Conservation (phyloP, 331 rosid genomes). For the Cydonia oblonga region DNA sequence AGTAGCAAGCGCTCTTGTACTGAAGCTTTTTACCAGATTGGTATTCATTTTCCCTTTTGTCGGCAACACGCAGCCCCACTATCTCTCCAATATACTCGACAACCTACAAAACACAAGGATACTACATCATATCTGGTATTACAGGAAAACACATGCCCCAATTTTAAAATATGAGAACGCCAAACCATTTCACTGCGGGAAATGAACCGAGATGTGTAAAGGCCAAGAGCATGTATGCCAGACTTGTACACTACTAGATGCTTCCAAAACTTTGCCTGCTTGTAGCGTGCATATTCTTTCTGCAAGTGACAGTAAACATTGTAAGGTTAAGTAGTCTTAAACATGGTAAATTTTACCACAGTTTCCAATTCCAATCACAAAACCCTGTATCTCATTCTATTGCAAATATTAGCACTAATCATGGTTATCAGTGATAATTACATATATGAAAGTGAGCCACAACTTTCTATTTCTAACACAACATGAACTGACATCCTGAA, state of each 20-base stretch:
- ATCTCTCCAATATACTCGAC: slow-evolving; percentile 77
- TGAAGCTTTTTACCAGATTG: slow-evolving; percentile 55
- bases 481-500: not conserved
- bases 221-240: slow-evolving; percentile 73
- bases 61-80: slow-evolving; percentile 52
- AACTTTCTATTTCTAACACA: not conserved
- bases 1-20: slow-evolving; percentile 73
- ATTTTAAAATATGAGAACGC: not conserved
- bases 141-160: not conserved
- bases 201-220: slow-evolving; percentile 60
- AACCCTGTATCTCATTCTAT: not conserved
- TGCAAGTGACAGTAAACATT: slow-evolving; percentile 17
- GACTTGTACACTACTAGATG: slow-evolving; percentile 61
- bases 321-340: not conserved
- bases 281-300: slow-evolving; percentile 56
- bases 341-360: not conserved
- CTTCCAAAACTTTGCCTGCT: slow-evolving; percentile 48
- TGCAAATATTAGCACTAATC: not conserved
- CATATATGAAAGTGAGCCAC: not conserved
- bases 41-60: slow-evolving; percentile 60
- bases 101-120: slow-evolving; percentile 35
- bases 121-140: slow-evolving; percentile 10
- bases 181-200: slow-evolving; percentile 56
- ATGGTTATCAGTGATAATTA: not conserved
- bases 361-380: not conserved